A percentile compares a stretch with the other conserved stretches of the same genome.
Evolutionary conservation across 352 stramenopile genomes (phyloP).

Genomic region (Globisporangium camurandrum): DNA sequence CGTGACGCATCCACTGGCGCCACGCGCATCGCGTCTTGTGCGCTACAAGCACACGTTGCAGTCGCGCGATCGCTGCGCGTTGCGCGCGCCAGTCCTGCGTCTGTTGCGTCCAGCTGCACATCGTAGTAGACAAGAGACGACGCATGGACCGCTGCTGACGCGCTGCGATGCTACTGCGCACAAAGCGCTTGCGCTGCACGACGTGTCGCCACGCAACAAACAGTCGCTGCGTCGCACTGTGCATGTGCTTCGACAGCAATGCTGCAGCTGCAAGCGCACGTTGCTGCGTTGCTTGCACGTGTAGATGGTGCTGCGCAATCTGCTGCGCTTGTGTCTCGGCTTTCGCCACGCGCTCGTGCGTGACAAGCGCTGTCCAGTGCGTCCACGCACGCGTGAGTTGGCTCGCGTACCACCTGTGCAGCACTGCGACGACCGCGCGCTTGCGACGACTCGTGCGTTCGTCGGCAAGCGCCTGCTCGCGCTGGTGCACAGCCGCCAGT

Average conservation of each 20-base stretch:
- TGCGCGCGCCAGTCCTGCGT: background rate
- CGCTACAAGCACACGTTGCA: background rate
- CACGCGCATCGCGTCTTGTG: conserved; percentile 1
- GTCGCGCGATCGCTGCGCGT: background rate
- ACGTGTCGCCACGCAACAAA: conserved; percentile 5
- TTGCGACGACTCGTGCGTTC: conserved; percentile 16
- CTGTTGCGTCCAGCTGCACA: background rate
- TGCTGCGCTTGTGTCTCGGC: background rate
- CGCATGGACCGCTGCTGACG: background rate
- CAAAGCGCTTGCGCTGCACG: background rate
- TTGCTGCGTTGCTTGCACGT: conserved; percentile 4
- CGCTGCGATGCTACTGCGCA: background rate
- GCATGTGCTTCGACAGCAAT: background rate
- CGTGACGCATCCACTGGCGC: conserved; percentile 3
- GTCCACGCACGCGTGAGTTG: conserved; percentile 28
- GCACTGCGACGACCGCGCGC: conserved; percentile 16
- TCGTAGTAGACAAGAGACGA: conserved; percentile 5
- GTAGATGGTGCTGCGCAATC: background rate
- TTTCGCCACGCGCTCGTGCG: background rate
- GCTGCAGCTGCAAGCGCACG: background rate
- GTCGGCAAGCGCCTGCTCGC: conserved; percentile 14
- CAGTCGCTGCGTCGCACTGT: background rate
- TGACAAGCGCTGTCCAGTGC: conserved; percentile 19
- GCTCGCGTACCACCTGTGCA: conserved; percentile 24
- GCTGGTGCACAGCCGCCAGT: conserved; percentile 14